Conservation (phyloP, 2,329 filamentous ascomycete genomes). For the Colletotrichum coccodes region DNA sequence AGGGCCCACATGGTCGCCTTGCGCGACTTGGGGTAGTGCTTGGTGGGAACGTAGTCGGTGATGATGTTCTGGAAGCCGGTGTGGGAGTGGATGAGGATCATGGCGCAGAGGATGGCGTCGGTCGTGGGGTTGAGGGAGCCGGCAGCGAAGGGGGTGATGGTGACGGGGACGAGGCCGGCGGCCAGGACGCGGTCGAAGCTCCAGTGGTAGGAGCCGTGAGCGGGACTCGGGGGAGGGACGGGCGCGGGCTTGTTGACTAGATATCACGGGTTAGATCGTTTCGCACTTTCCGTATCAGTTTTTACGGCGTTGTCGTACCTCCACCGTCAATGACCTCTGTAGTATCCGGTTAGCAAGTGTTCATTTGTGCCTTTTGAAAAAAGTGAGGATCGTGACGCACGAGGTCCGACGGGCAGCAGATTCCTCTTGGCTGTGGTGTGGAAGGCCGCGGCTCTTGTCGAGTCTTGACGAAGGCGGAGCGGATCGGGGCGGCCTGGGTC, state of each 20-base stretch:
- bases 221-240: conserved; percentile 76
- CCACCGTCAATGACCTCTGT: conserved; percentile 80
- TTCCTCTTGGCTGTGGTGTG: conserved; percentile 81
- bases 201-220: conserved; percentile 98
- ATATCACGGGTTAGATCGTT: conserved; percentile 36
- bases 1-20: conserved; percentile 81
- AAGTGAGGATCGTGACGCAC: conserved; percentile 62
- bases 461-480: conserved; percentile 39
- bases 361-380: background rate
- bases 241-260: conserved; percentile 87
- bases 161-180: conserved; percentile 84
- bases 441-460: conserved; percentile 78
- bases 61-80: conserved; percentile 93
- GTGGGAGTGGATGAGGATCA: conserved; percentile 92
- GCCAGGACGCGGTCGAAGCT: conserved; percentile 90
- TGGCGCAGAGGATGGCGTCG: conserved; percentile 86
- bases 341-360: conserved; percentile 52
- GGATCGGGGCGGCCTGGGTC: conserved; percentile 44
- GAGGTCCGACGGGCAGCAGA: conserved; percentile 86
- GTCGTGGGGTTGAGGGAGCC: conserved; percentile 89
- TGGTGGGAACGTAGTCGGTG: conserved; percentile 88
- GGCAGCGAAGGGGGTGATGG: conserved; percentile 89
- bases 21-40: conserved; percentile 74
- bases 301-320: conserved; percentile 60
- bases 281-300: background rate